These are phyloP conservation scores for Apodospora peruviana DNA, from an alignment of 495 filamentous ascomycete genomes.

Conservation along the genomic window DNA sequence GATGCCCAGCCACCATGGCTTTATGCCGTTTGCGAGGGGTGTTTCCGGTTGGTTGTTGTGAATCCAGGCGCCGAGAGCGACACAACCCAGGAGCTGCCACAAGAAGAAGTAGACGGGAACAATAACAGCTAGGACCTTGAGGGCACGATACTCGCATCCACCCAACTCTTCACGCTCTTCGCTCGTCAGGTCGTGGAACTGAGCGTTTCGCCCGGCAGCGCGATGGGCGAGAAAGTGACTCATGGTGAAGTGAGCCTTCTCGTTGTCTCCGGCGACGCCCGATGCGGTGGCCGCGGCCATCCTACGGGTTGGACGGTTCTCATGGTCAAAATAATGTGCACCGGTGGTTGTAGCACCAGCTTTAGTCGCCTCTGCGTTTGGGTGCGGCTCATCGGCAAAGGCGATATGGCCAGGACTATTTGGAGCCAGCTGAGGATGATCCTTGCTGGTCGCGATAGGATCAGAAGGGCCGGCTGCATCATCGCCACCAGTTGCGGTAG, in stretches of 20 bases:
- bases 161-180: constrained; percentile 69
- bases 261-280: not conserved
- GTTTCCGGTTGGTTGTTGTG: constrained; percentile 51
- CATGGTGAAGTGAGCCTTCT: constrained; percentile 9
- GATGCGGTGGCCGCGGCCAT: not conserved
- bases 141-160: constrained; percentile 74
- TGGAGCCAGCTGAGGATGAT: not conserved
- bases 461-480: not conserved
- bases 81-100: constrained; percentile 65
- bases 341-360: constrained; percentile 4
- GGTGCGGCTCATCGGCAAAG: constrained; percentile 15
- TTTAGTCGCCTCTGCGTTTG: not conserved
- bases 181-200: constrained; percentile 62
- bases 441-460: not conserved
- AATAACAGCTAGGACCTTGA: constrained; percentile 62
- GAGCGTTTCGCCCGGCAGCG: constrained; percentile 61
- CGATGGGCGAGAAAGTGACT: constrained; percentile 21
- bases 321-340: not conserved
- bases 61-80: constrained; percentile 71
- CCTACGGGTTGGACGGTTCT: constrained; percentile 6
- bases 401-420: constrained; percentile 15
- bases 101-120: constrained; percentile 70
- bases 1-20: constrained; percentile 60
- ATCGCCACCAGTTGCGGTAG: not conserved
- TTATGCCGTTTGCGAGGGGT: constrained; percentile 59